A percentile compares a stretch with the other conserved stretches of the same genome.
Evolutionary conservation across 2,329 filamentous ascomycete species (phyloP).

Genomic region (Trichoderma endophyticum): DNA sequence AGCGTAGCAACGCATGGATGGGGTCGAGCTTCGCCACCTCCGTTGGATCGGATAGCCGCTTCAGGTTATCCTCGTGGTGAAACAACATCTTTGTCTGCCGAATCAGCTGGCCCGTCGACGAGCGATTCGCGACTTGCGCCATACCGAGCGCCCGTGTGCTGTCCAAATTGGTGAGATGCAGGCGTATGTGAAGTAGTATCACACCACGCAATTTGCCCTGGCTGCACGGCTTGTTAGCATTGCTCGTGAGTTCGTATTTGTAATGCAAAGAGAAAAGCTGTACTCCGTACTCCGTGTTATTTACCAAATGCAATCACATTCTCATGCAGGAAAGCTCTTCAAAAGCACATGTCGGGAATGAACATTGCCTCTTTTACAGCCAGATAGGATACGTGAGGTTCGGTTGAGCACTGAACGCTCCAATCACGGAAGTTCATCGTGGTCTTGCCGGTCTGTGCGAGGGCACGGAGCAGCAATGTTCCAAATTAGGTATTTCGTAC

Average conservation of each 20-base stretch:
- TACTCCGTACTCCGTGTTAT: background rate
- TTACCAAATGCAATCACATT: background rate
- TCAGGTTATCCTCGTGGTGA: constrained; percentile 17
- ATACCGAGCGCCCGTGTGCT: background rate
- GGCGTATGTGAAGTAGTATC: background rate
- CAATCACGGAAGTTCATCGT: background rate
- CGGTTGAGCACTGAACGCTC: background rate
- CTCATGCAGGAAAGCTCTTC: background rate
- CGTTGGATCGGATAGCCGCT: constrained; percentile 8
- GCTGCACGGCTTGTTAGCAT: background rate
- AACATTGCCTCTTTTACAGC: background rate
- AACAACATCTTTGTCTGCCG: background rate
- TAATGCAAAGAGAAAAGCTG: background rate
- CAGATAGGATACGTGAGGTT: background rate
- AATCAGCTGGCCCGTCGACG: background rate
- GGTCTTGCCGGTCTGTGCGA: background rate
- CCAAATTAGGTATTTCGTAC: background rate
- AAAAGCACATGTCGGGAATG: background rate
- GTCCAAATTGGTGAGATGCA: background rate
- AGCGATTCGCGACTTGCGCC: background rate
- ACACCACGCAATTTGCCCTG: background rate
- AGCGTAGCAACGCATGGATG: background rate
- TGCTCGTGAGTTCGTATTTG: background rate
- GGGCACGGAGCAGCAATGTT: background rate
- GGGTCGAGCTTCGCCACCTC: constrained; percentile 15